Evolutionary conservation across 768 basidiomycete species (phyloP), one percentile per base, ranked within the genome.

Genomic region (Agrocybe chaxingu): DNA sequence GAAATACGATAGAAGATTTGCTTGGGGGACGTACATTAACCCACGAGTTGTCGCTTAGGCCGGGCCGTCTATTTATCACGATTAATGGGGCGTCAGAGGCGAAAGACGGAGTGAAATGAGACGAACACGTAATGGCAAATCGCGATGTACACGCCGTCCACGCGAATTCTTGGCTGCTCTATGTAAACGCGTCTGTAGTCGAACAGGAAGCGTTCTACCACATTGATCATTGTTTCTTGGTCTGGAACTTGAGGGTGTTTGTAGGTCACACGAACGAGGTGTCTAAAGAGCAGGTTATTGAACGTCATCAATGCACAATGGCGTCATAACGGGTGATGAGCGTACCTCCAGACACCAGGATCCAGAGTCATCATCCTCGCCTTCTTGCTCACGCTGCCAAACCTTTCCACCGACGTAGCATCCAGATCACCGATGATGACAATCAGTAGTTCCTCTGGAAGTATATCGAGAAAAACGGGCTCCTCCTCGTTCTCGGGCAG

Each of bases 81-180:
- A 19, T 18, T 13, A 31, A 12, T 36, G 50, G 38, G 30, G 36
- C 51, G 47, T 39, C 54, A 42, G 46, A n/a, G 32, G 9, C 2
- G 31, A 38, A 45, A 48, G 43, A 18, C 13, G 45, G 32, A 43
- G 50, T 43, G 32, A 42, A 13, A 40, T 35, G n/a, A 29, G 45
- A 66, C 82, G 53, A 65, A 89, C 89, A 86, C 72, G 57, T 91
- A 96, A 65, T 93, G 92, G 61, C 92, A 95, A 13, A 90, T 87
- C 16, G 91, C 85, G 45, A 97, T 94, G 64, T 96, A 96, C 8
- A 92, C 84, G 1, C 94, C 94, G 53, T 96, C 94, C 55, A 87
- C 64, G 35, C 94, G 82, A 42, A 96, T 65, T 42, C 94, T 80
- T 10, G 92, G 92, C 50, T 92, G 88, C 65, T 93, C 88, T 38